Conservation (phyloP, 805 yeast genomes). For the Clavispora vitiphila region DNA sequence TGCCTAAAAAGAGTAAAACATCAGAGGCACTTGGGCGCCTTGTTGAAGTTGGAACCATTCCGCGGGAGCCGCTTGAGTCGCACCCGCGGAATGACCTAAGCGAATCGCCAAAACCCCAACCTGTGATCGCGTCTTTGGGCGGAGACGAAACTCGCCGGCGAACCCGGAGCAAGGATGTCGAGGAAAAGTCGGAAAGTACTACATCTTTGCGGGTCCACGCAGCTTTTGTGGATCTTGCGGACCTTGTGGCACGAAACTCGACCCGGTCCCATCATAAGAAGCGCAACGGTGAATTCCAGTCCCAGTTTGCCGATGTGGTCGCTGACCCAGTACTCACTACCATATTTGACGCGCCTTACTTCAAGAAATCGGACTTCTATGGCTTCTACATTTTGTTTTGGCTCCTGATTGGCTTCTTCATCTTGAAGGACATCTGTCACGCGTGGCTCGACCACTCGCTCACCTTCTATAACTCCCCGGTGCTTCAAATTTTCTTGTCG, state of each 20-base stretch:
- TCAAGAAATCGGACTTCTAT: slow-evolving; percentile 49
- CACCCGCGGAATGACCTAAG: neutral
- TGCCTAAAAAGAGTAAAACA: neutral
- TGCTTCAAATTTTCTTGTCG: slow-evolving; percentile 51
- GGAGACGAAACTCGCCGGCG: neutral
- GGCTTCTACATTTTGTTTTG: slow-evolving; percentile 82
- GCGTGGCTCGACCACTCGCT: slow-evolving; percentile 45
- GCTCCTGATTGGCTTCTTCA: slow-evolving; percentile 57
- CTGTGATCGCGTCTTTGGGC: neutral
- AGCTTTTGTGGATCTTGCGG: neutral
- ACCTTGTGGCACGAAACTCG: neutral
- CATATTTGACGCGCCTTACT: slow-evolving; percentile 49
- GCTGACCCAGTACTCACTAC: slow-evolving; percentile 23
- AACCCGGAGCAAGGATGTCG: neutral
- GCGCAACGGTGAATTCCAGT: slow-evolving; percentile 30
- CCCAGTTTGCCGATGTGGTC: slow-evolving; percentile 13
- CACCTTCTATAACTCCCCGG: slow-evolving; percentile 43
- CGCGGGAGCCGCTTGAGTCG: neutral
- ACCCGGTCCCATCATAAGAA: neutral
- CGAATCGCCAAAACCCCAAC: neutral
- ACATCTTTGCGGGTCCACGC: neutral
- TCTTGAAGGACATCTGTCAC: slow-evolving; percentile 49
- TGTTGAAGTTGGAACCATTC: neutral
- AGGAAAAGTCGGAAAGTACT: neutral
- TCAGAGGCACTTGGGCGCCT: neutral